These are phyloP conservation scores for Coprinopsis strossmayeri DNA, from an alignment of 768 basidiomycete species.

Conservation along the genomic window DNA sequence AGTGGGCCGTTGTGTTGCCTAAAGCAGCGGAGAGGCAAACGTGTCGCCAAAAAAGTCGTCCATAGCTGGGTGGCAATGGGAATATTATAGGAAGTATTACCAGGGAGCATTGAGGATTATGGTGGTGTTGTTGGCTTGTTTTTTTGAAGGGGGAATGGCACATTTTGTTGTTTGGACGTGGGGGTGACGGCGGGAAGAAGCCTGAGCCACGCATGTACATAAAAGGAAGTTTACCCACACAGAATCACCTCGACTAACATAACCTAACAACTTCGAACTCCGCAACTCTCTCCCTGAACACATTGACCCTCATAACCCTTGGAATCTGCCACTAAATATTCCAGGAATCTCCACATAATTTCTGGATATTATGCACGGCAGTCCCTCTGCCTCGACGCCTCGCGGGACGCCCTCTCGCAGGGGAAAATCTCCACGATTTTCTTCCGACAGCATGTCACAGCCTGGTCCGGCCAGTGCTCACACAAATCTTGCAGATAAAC, in stretches of 20 bases:
- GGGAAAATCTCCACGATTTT: conserved; percentile 54
- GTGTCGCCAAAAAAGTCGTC: conserved; percentile 1
- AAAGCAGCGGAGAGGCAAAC: conserved; percentile 1
- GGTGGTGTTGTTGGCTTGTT: neutral
- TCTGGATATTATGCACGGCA: conserved; percentile 36
- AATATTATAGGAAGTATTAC: neutral
- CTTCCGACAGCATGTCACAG: conserved; percentile 39
- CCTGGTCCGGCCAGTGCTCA: conserved; percentile 37
- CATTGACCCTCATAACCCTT: conserved; percentile 34
- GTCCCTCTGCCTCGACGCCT: conserved; percentile 37
- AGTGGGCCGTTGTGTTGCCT: conserved; percentile 2
- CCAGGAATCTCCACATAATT: conserved; percentile 22
- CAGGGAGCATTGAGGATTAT: neutral
- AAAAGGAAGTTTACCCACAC: conserved; percentile 35
- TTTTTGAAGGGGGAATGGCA: neutral
- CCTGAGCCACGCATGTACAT: conserved; percentile 11
- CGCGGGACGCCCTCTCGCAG: conserved; percentile 59
- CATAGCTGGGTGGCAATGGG: no score
- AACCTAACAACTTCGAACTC: conserved; percentile 38
- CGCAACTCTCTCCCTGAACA: conserved; percentile 37
- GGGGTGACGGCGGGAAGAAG: conserved; percentile 12
- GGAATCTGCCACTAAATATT: conserved; percentile 20
- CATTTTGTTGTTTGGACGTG: conserved; percentile 10
- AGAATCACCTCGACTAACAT: conserved; percentile 39
- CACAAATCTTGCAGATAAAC: conserved; percentile 45